Evolutionary conservation across 2,329 filamentous ascomycete species (phyloP), one percentile per base, ranked within the genome.

Genomic region (Botrytis tulipae): DNA sequence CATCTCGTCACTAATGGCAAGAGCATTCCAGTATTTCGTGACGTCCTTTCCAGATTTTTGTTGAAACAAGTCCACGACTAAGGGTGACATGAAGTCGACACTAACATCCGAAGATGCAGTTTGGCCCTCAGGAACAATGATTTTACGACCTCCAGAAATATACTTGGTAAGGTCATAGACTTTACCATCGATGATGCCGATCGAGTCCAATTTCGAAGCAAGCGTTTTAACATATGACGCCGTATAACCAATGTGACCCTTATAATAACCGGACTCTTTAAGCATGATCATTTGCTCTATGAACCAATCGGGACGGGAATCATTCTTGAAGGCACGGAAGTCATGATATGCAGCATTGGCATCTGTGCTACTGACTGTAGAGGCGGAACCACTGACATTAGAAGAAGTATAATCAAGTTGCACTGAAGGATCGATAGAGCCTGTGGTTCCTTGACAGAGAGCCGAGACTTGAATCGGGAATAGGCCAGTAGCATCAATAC

Each of bases 401-500:
- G 89, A 90, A 54, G 87, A 89, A 76, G 90, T 90, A 83, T 95
- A 98, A 82, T 95, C 92, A 42, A 99, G 87, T 65, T 92, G 91
- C n/a, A 99, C 93, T 60, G 90, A 87, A 5, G 88, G 87, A 79
- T 93, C 87, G 61, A 90, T 84, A 1, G 79, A 80, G 35, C 92
- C 93, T 76, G 90, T 86, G 46, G 88, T 89, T 74, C 95, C 96
- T 74, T 92, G 88, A 82, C 96, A 99, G 54, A 99, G 87, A 61
- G 95, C 94, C 7, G 92, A 97, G 25, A 99, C 95, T 82, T 99
- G 96, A 0, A 99, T 87, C 0, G 97, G 96, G 84, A 99, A 99
- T 18, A 99, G 87, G 57, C 88, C 86, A 35, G 93, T 97, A n/a
- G 95, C 91, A 80, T 99, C 97, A 61, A 89, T 84, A 71, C 96